phyloP scores from a whole-genome alignment of 2,329 filamentous ascomycete genomes.

The Epicoccum sorghinum region DNA sequence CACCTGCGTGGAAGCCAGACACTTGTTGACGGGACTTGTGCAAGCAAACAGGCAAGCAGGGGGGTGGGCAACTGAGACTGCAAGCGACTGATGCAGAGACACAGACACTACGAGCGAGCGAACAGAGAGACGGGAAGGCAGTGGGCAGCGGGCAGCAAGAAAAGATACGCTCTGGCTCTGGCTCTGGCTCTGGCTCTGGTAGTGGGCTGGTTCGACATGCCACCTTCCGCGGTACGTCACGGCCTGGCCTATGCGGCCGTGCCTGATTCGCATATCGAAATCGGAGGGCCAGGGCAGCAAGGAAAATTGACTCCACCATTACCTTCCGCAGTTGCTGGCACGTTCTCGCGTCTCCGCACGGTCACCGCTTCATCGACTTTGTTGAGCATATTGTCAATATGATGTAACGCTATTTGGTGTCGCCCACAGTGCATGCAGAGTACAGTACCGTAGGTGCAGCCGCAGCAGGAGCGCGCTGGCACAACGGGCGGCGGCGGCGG shows the following conservation, averaged over 20 bases:
- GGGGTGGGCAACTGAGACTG: background rate
- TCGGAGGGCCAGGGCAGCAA: conserved; percentile 9
- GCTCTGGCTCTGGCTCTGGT: too few species aligned
- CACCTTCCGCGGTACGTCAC: conserved; percentile 21
- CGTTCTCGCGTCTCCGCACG: conserved; percentile 17
- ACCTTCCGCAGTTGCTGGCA: conserved; percentile 22
- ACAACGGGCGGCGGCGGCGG: too few species aligned
- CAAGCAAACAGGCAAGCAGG: too few species aligned
- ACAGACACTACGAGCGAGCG: conserved; percentile 1
- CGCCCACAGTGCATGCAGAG: conserved; percentile 12
- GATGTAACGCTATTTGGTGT: conserved; percentile 25
- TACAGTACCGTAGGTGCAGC: too few species aligned
- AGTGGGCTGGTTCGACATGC: conserved; percentile 23
- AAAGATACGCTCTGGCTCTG: conserved; percentile 12
- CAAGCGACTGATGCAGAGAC: background rate
- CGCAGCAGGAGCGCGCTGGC: background rate
- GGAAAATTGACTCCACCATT: conserved; percentile 22
- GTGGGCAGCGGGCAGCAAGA: conserved; percentile 11
- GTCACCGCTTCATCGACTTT: conserved; percentile 16
- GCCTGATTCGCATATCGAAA: conserved; percentile 13
- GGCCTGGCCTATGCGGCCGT: conserved; percentile 3
- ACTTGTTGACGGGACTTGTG: too few species aligned
- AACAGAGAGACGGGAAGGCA: conserved; percentile 5
- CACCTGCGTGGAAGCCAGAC: background rate
- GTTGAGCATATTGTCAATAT: conserved; percentile 23